Evolutionary conservation across 176 grass and related monocot genomes (phyloP), one percentile per base, ranked within the genome.

Genomic region (Musa beccarii): DNA sequence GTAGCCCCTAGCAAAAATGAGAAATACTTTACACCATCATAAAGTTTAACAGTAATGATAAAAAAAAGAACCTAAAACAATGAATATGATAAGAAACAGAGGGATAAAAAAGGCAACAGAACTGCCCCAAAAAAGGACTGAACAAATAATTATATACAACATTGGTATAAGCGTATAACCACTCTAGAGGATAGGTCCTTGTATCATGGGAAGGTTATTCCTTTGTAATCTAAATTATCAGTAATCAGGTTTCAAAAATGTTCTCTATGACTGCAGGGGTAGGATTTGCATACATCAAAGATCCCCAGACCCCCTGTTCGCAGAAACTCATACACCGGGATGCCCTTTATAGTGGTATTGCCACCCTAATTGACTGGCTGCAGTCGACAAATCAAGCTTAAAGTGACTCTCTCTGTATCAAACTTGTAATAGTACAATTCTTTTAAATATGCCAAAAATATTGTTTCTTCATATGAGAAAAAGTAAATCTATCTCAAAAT

Each of bases 1-100:
- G 86, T 96, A 96, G 53, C 92, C 92, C 92, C 92, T 96, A 83
- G 53, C 74, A 75, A 80, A 49, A 76, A 10, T 53, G 4, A 43
- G 20, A 59, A 25, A 59, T n/a, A 73, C 21, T 71, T 11, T 24
- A 57, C 22, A 28, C n/a, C 28, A 61, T 34, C 11, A 17, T 2
- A 54, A 29, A 6, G 55, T 75, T 51, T 20, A 67, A 25, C 62
- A 56, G 13, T 64, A 13, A 15, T 72, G 57, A 51, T 52, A 71
- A 66, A 16, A 12, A 73, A 76, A 66, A n/a, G 43, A 59, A 54
- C 51, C 21, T 52, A 25, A 51, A 75, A 66, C 23, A 28, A 76
- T 11, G 12, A 55, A 26, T 14, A 54, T 55, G 9, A 15, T 25
- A 20, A 55, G 51, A 15, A 55, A 49, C 19, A 21, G 22, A 10